Evolutionary conservation across 495 filamentous ascomycete species (phyloP), one percentile per base, ranked within the genome.

Genomic region (Parmelia sp.): DNA sequence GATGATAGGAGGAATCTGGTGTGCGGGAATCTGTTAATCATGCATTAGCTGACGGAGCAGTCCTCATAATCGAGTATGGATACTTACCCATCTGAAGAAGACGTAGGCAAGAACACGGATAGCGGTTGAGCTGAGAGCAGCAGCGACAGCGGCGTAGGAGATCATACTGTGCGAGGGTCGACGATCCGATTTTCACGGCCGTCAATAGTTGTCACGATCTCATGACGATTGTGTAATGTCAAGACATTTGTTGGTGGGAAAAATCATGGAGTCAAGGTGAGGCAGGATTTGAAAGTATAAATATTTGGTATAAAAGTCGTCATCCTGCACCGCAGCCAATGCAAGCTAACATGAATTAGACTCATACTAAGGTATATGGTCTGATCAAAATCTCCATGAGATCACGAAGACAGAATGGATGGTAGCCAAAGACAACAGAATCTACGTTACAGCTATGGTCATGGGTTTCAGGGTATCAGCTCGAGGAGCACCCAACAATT

Each of bases 61-160:
- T 44, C 5, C 62, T 60, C 1, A 57, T 7, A 17, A 29, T 17
- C 31, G 35, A 36, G 10, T 63, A n/a, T 21, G 21, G 27, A 65
- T 55, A 15, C 53, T 17, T 57, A 96, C 91, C 91, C 91, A 96
- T 85, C 94, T 80, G 31, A 97, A 76, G 72, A 97, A 96, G 63
- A 92, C 68, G 71, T 88, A 94, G 61, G 82, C 78, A 17, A 79
- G 63, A 2, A 85, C 31, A 58, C 92, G 82, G 58, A 96, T 69
- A 3, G 70, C 71, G 2, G 80, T 64, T 12, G 91, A 94, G 76
- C 84, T 90, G 19, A 79, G 68, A 27, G 76, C 75, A 33, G 51
- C 29, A 21, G 17, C 51, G 29, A 55, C 12, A 14, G 51, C 51
- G 17, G 29, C 51, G 29, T 55, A 55, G 15, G 27, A 21, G 21